A percentile compares a stretch with the other conserved stretches of the same genome.
Evolutionary conservation across 345 rosid genomes (phyloP).

Genomic region (Acer campestre): DNA sequence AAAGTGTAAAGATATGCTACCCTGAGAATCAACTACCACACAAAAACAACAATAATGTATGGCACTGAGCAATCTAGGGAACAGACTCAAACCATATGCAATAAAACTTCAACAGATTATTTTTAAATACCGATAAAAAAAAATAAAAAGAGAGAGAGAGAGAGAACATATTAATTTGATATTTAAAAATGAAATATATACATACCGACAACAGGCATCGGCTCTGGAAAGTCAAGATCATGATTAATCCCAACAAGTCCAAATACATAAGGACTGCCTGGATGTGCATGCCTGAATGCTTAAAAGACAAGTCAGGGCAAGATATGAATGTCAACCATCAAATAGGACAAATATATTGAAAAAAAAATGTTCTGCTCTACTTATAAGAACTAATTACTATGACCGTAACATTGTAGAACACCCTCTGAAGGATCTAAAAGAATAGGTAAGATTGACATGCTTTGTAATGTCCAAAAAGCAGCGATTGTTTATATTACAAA

Average conservation of each 20-base stretch:
- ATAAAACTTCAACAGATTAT: neutral
- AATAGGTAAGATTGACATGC: neutral
- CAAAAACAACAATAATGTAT: neutral
- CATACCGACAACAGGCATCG: conserved; percentile 96
- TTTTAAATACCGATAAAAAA: too few species aligned
- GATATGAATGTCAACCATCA: conserved; percentile 15
- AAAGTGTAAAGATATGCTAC: neutral
- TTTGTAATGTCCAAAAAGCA: neutral
- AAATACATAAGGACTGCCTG: conserved; percentile 97
- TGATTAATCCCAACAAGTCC: conserved; percentile 96
- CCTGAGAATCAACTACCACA: neutral
- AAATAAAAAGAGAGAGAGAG: too few species aligned
- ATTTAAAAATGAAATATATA: neutral
- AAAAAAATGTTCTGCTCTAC: neutral
- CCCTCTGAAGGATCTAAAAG: neutral
- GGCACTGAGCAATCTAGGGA: neutral
- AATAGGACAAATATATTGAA: neutral
- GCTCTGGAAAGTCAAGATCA: conserved; percentile 97
- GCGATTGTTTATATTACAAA: neutral
- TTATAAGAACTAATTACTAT: neutral
- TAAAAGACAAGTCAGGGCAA: conserved; percentile 44
- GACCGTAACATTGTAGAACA: neutral
- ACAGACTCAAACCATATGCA: neutral
- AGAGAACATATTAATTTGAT: neutral
- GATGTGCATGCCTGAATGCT: conserved; percentile 92